Base-by-base conservation (phyloP, 2,329 filamentous ascomycete species). In the Alternaria metachromatica region DNA sequence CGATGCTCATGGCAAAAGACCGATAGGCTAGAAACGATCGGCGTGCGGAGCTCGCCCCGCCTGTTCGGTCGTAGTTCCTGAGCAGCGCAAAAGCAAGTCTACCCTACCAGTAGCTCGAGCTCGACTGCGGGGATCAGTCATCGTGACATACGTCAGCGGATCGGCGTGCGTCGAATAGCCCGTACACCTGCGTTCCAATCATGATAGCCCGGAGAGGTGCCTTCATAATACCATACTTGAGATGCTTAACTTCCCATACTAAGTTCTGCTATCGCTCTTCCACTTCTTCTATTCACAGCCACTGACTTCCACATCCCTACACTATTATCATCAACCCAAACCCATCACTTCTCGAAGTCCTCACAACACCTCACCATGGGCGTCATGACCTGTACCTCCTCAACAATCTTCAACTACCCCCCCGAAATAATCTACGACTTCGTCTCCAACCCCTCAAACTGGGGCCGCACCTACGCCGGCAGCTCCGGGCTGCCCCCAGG, bases 101-200 rank as follows among this genome's bases (percentile, higher is more conserved):
- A 5, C 0, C 1, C 2, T n/a, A 5, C 0, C 1, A 0, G 15
- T 41, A 18, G 37, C 37, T 41, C 3, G 3, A 3, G n/a, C 37
- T 30, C 37, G 2, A 5, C n/a, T 3, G 37, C 9, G 9, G 37
- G 37, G 4, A 41, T 41, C 37, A 41, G 2, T 41, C 37, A 18
- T 41, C 9, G n/a, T 41, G 15, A 41, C 37, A 41, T 41, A 41
- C 37, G 37, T 41, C 37, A 41, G 15, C 1, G 37, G 37, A 11
- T 41, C n/a, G 15, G 9, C 37, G 9, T 6, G 9, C 37, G 9
- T 11, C 33, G 1, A 41, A 41, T 3, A 6, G 37, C 37, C 37
- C 15, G 15, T n/a, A 10, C 15, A 3, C 33, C 2, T 18, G 0
- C 33, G 15, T 41, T n/a, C 33, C 33, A 41, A 41, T 41, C 8